Evolutionary conservation across 2,329 filamentous ascomycete species (phyloP), one percentile per base, ranked within the genome.

Genomic region (Xylariaceae sp.): DNA sequence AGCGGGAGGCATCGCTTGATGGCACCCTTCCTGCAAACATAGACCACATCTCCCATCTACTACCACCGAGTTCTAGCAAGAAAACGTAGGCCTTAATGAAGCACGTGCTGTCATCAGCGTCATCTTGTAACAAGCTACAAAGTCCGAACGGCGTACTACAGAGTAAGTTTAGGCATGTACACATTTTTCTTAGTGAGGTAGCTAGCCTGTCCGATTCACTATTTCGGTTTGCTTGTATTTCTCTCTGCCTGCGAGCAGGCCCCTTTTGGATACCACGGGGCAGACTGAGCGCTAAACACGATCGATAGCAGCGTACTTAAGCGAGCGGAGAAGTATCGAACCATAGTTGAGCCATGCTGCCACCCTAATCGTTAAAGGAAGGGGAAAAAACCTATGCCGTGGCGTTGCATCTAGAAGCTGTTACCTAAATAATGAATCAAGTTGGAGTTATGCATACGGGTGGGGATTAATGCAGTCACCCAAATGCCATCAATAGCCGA

Each of bases 81-180:
- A 42, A 45, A 49, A 46, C 35, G 23, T 44, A 36, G 30, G 27
- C 21, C 27, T 9, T 33, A 30, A 46, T n/a, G 33, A n/a, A 42
- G 30, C 36, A 53, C 47, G 54, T 50, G 50, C 54, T 45, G 45
- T 54, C 50, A 57, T 50, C 55, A 54, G 55, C 46, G 54, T 40
- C 39, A 33, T 45, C 24, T 40, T 36, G 39, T 29, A 27, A 53
- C 33, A 36, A 29, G 36, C 40, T 30, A 49, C 54, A 50, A 57
- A 53, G 54, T 49, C 46, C 44, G 50, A 23, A 50, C 41, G 47
- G 50, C 45, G 27, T 37, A 46, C 20, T n/a, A 11, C 41, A 33
- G 35, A 37, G 26, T 21, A 43, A 18, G 40, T 43, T 16, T 39
- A 49, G 46, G 44, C 50, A 50, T 53, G 36, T 29, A 45, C 50